Conservation (phyloP, 108 stramenopile genomes). For the Cyclotella distinguenda region DNA sequence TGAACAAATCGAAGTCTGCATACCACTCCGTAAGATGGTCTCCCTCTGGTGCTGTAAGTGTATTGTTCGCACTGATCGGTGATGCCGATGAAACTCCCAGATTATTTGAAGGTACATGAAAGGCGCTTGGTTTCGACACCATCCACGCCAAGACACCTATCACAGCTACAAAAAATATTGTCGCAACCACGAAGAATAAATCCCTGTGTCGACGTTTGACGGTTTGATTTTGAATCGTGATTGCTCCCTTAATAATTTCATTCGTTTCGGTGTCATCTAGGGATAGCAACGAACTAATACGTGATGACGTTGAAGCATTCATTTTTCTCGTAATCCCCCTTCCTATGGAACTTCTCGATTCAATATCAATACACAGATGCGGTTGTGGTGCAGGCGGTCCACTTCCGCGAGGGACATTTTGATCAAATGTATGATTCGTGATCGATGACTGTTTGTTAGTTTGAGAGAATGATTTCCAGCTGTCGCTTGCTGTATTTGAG, state of each 20-base stretch:
- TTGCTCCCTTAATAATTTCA: conserved; percentile 1
- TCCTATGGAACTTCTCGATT: neutral
- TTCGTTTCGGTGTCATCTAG: conserved; percentile 1
- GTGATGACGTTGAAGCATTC: neutral
- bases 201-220: neutral
- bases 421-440: too few relatives aligned
- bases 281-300: neutral
- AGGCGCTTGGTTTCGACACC: neutral
- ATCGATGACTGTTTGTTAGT: too few relatives aligned
- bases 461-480: too few relatives aligned
- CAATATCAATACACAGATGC: conserved; percentile 4
- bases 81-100: neutral
- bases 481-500: too few relatives aligned
- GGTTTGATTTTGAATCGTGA: neutral
- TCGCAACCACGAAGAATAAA: neutral
- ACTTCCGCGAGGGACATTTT: too few relatives aligned
- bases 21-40: neutral
- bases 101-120: conserved; percentile 5
- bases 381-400: neutral
- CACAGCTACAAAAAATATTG: neutral
- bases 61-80: neutral
- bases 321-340: neutral
- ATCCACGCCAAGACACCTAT: neutral
- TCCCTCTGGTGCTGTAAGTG: neutral
- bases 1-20: conserved; percentile 10